Conservation (phyloP, 129 eudicot genomes). For the Gnaphalium uliginosum region DNA sequence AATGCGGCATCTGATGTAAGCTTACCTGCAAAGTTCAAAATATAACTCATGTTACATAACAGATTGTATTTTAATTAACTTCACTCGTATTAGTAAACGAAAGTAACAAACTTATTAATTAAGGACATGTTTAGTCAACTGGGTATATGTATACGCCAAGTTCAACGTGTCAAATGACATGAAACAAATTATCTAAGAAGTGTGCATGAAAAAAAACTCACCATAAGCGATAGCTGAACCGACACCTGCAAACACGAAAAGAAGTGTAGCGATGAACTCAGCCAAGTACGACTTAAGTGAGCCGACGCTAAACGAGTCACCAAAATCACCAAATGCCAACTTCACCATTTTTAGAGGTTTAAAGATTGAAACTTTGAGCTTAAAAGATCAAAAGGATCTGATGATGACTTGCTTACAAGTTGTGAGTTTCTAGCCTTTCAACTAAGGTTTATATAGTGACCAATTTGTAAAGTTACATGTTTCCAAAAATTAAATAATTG, state of each 20-base stretch:
- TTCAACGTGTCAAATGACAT: background rate
- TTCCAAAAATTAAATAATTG: background rate
- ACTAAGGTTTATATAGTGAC: slow-evolving; percentile 26
- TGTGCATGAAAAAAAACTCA: background rate
- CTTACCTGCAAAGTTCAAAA: slow-evolving; percentile 38
- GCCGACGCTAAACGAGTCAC: slow-evolving; percentile 50
- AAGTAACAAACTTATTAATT: too few species aligned
- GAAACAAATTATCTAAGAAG: background rate
- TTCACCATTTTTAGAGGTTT: slow-evolving; percentile 51
- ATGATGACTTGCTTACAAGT: slow-evolving; percentile 23
- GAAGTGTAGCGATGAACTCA: slow-evolving; percentile 69
- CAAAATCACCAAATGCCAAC: slow-evolving; percentile 58
- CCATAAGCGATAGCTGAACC: slow-evolving; percentile 56
- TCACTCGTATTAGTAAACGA: too few species aligned
- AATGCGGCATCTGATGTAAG: slow-evolving; percentile 50
- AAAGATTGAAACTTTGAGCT: background rate
- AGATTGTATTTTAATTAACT: background rate
- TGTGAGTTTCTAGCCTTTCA: background rate
- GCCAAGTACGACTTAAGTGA: slow-evolving; percentile 58
- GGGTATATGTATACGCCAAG: background rate
- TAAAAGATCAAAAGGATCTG: slow-evolving; percentile 19
- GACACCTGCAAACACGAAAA: slow-evolving; percentile 68
- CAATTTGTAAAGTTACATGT: background rate
- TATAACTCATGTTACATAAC: background rate
- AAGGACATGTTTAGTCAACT: background rate